phyloP scores from a whole-genome alignment of 805 yeast genomes.

The Priceomyces medius region DNA sequence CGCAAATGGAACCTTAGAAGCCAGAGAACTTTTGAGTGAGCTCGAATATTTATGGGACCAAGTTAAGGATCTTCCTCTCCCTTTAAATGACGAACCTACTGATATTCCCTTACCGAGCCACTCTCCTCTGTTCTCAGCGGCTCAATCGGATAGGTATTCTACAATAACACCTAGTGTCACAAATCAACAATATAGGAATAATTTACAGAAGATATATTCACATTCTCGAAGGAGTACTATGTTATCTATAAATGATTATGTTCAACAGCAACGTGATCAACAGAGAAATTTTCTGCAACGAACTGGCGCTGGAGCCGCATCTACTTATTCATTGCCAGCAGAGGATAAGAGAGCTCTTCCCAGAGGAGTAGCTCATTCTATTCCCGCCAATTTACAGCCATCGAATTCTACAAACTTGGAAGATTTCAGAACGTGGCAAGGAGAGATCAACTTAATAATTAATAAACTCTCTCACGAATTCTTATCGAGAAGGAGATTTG shows the following conservation, averaged over 20 bases:
- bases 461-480: slow-evolving; percentile 45
- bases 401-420: slow-evolving; percentile 17
- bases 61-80: slow-evolving; percentile 47
- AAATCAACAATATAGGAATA: slow-evolving; percentile 30
- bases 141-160: slow-evolving; percentile 35
- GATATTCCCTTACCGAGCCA: slow-evolving; percentile 30
- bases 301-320: slow-evolving; percentile 13
- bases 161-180: slow-evolving; percentile 33
- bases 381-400: slow-evolving; percentile 11
- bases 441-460: slow-evolving; percentile 49
- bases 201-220: slow-evolving; percentile 43
- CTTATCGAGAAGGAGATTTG: slow-evolving; percentile 15
- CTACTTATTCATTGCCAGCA: slow-evolving; percentile 19
- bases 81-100: slow-evolving; percentile 30
- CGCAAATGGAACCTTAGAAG: slow-evolving; percentile 66
- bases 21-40: slow-evolving; percentile 63
- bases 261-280: slow-evolving; percentile 31
- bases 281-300: slow-evolving; percentile 8
- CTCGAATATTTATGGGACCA: slow-evolving; percentile 76
- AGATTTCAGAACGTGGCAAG: slow-evolving; percentile 54
- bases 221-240: slow-evolving; percentile 41
- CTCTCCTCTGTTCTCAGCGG: slow-evolving; percentile 36
- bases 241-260: slow-evolving; percentile 34
- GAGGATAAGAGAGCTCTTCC: slow-evolving; percentile 8
- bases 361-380: slow-evolving; percentile 11